Percentiles rank a stretch among this genome's conserved stretches.
Evolutionary conservation across 169 alveolate species (phyloP).

Genomic region (Theileria equi): DNA sequence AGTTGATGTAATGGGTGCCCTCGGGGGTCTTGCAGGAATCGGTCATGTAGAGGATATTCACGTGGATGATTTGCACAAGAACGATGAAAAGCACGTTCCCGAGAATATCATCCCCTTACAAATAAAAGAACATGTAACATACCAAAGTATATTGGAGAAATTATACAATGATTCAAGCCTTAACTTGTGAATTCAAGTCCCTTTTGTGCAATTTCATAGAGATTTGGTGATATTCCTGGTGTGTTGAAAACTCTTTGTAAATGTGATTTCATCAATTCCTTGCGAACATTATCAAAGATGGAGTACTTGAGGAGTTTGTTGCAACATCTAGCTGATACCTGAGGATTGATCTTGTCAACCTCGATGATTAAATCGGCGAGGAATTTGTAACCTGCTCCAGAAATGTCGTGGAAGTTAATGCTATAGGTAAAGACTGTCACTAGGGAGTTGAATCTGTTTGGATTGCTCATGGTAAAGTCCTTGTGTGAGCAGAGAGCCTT

Average conservation of each 20-base stretch:
- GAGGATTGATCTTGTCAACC: slow-evolving; percentile 75
- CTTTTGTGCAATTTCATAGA: slow-evolving; percentile 69
- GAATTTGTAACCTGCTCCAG: slow-evolving; percentile 80
- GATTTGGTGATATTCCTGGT: slow-evolving; percentile 66
- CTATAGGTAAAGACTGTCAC: slow-evolving; percentile 76
- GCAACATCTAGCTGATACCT: slow-evolving; percentile 73
- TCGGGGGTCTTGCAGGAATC: too few relatives aligned
- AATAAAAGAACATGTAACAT: too few relatives aligned
- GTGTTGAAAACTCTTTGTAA: slow-evolving; percentile 59
- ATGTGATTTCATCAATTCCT: slow-evolving; percentile 62
- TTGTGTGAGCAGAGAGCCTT: slow-evolving; percentile 54
- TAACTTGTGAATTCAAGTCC: slow-evolving; percentile 38
- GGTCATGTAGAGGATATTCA: too few relatives aligned
- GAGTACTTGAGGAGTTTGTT: slow-evolving; percentile 67
- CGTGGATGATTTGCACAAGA: too few relatives aligned
- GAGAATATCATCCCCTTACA: too few relatives aligned
- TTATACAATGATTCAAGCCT: too few relatives aligned
- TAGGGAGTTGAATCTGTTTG: slow-evolving; percentile 75
- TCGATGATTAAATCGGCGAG: slow-evolving; percentile 75
- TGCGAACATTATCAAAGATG: slow-evolving; percentile 64
- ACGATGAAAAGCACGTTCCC: too few relatives aligned
- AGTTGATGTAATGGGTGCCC: too few relatives aligned
- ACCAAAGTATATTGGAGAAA: too few relatives aligned
- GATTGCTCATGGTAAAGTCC: slow-evolving; percentile 70
- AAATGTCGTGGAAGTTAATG: slow-evolving; percentile 70